Evolutionary conservation across 2,329 filamentous ascomycete species (phyloP).

Genomic region (Fusarium sp.): DNA sequence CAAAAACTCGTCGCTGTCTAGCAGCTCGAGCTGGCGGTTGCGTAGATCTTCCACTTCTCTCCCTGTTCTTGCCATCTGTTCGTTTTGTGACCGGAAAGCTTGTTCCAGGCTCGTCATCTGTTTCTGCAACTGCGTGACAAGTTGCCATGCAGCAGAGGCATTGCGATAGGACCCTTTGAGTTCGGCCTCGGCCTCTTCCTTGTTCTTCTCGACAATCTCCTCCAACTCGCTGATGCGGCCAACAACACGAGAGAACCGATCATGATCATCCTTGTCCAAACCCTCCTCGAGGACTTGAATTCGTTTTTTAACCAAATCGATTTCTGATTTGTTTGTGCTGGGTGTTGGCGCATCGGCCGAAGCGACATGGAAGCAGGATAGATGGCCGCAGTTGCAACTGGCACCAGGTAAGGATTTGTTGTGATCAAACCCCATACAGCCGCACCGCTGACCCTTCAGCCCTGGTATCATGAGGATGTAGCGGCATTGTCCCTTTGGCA

Average conservation of each 20-base stretch:
- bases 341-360: conserved; percentile 59
- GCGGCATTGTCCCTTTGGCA: conserved; percentile 67
- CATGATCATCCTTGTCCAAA: conserved; percentile 45
- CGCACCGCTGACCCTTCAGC: conserved; percentile 66
- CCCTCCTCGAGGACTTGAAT: conserved; percentile 49
- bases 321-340: conserved; percentile 56
- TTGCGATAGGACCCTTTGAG: conserved; percentile 65
- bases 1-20: conserved; percentile 60
- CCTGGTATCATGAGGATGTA: conserved; percentile 67
- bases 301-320: conserved; percentile 44
- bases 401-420: conserved; percentile 63
- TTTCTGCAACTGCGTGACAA: conserved; percentile 57
- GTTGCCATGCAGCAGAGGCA: conserved; percentile 63
- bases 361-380: conserved; percentile 66
- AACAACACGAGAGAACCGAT: conserved; percentile 52
- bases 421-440: conserved; percentile 65
- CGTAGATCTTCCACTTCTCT: conserved; percentile 56
- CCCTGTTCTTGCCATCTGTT: conserved; percentile 53
- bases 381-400: conserved; percentile 66
- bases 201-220: conserved; percentile 62
- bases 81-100: conserved; percentile 52
- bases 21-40: conserved; percentile 59
- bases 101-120: conserved; percentile 49
- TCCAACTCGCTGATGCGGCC: conserved; percentile 61
- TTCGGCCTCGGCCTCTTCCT: conserved; percentile 60